A percentile compares a stretch with the other conserved stretches of the same genome.
These are phyloP conservation scores for Leucoagaricus sp. DNA, from an alignment of 1,284 basidiomycete genomes.

Conservation along the genomic window DNA sequence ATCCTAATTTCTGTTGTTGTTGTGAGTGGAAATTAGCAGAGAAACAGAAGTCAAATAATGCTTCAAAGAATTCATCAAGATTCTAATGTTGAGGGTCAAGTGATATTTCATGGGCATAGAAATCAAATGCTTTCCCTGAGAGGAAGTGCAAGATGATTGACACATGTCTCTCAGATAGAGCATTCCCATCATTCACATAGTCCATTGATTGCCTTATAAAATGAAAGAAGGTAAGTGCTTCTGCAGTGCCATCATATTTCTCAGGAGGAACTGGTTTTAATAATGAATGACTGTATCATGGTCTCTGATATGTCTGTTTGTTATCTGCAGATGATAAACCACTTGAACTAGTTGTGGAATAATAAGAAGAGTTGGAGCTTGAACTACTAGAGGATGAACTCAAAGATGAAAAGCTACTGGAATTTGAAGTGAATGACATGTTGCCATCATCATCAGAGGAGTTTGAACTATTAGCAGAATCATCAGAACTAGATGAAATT, in stretches of 20 bases:
- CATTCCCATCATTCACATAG: conserved; percentile 28
- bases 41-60: conserved; percentile 42
- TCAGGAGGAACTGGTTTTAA: conserved; percentile 29
- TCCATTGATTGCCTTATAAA: conserved; percentile 28
- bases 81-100: conserved; percentile 25
- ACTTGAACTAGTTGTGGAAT: neutral
- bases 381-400: too few relatives aligned
- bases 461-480: neutral
- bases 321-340: neutral
- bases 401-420: neutral
- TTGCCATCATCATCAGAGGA: too few relatives aligned
- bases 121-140: conserved; percentile 34
- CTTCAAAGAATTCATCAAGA: conserved; percentile 29
- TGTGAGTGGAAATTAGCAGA: conserved; percentile 32
- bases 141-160: conserved; percentile 30
- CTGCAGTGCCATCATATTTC: conserved; percentile 27
- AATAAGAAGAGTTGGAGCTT: too few relatives aligned
- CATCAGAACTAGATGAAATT: neutral
- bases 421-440: neutral
- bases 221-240: conserved; percentile 24
- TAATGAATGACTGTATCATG: neutral
- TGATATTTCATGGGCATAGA: conserved; percentile 35
- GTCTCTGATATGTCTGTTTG: neutral
- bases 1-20: conserved; percentile 21
- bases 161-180: conserved; percentile 20